A percentile compares a stretch with the other conserved stretches of the same genome.
These are phyloP conservation scores for Podaxis sp. DNA, from an alignment of 768 basidiomycete genomes.

Conservation along the genomic window DNA sequence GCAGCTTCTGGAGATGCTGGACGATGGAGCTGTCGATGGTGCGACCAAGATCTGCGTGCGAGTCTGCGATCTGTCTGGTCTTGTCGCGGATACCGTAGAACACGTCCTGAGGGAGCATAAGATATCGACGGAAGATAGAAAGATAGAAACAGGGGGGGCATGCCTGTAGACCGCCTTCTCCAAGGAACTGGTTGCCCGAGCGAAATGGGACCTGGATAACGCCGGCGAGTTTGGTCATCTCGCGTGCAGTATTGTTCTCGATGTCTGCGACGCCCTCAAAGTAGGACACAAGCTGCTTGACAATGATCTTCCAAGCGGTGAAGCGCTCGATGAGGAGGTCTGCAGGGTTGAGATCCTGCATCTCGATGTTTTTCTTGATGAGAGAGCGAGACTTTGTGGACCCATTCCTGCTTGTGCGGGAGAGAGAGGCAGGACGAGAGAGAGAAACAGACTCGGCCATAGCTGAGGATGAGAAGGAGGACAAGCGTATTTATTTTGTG, in stretches of 20 bases:
- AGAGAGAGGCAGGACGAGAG: constrained; percentile 74
- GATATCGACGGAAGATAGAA: neutral
- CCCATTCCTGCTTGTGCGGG: constrained; percentile 57
- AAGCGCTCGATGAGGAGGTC: constrained; percentile 97
- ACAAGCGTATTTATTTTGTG: neutral
- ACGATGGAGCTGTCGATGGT: constrained; percentile 98
- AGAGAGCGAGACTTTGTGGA: constrained; percentile 83
- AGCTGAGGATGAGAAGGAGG: neutral
- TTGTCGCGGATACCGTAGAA: constrained; percentile 94
- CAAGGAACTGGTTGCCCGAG: constrained; percentile 95
- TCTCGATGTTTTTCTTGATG: constrained; percentile 92
- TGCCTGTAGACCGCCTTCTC: constrained; percentile 93
- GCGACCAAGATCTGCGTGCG: constrained; percentile 93
- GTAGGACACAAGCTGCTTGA: constrained; percentile 93
- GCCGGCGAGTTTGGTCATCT: constrained; percentile 89
- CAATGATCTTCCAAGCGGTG: constrained; percentile 93
- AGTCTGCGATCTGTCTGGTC: constrained; percentile 90
- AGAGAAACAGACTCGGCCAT: constrained; percentile 30
- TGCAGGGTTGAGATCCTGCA: constrained; percentile 87
- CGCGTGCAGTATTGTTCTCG: constrained; percentile 90
- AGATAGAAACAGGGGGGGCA: constrained; percentile 17
- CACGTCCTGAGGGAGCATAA: constrained; percentile 60
- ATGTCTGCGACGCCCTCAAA: constrained; percentile 83
- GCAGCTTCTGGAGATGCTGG: constrained; percentile 95
- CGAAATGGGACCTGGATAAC: constrained; percentile 98